Percentiles rank a stretch among this genome's conserved stretches.
Conservation (phyloP, 2,329 filamentous ascomycete species). For the Cyphellophora europaea region DNA sequence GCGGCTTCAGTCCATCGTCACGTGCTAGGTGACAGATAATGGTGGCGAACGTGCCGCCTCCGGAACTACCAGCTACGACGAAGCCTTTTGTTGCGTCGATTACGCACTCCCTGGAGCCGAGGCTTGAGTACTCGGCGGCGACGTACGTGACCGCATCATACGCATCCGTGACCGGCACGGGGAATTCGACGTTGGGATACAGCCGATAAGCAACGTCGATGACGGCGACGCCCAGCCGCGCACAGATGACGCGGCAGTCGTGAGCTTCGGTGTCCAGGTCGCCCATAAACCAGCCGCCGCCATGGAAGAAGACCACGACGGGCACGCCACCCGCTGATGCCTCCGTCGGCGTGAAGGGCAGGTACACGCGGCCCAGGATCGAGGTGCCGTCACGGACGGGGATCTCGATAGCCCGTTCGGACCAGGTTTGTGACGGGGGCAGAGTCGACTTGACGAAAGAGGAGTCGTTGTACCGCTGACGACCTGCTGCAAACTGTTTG, state of each 20-base stretch:
- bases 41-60: constrained; percentile 29
- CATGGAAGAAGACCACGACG: constrained; percentile 42
- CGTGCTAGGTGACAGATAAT: constrained; percentile 26
- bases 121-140: constrained; percentile 28
- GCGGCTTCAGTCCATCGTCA: constrained; percentile 26
- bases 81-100: constrained; percentile 35
- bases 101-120: too few relatives aligned
- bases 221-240: constrained; percentile 34
- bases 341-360: constrained; percentile 26
- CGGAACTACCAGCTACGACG: constrained; percentile 41
- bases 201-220: constrained; percentile 45
- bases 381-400: constrained; percentile 24
- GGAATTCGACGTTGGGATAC: constrained; percentile 41
- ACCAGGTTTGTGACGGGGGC: constrained; percentile 30
- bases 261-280: constrained; percentile 41
- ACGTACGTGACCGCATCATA: constrained; percentile 37
- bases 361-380: constrained; percentile 43
- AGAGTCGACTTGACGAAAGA: neutral
- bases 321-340: too few relatives aligned
- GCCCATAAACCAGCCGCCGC: constrained; percentile 41
- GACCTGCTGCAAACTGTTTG: neutral
- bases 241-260: constrained; percentile 40
- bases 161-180: constrained; percentile 40
- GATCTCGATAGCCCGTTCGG: constrained; percentile 26
- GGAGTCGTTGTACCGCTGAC: neutral